phyloP scores from a whole-genome alignment of 805 yeast genomes.

The Wickerhamiella occidentalis region DNA sequence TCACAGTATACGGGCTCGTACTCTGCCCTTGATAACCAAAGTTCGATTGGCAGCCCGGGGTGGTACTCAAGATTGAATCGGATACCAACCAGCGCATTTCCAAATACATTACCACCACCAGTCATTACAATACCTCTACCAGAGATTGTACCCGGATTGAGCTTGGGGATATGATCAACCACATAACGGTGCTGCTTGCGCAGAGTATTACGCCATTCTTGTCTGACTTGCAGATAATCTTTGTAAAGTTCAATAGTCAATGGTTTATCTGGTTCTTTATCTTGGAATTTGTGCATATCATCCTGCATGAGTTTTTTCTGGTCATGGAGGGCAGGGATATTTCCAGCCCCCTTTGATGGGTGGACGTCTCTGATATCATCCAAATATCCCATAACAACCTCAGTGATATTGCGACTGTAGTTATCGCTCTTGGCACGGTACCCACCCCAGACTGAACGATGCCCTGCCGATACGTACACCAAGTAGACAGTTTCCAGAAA shows the following conservation, averaged over 20 bases:
- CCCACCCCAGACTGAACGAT: background rate
- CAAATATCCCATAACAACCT: background rate
- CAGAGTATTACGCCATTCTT: background rate
- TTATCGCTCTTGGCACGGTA: background rate
- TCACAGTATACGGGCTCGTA: conserved; percentile 64
- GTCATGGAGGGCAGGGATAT: conserved; percentile 1
- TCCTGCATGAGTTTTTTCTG: background rate
- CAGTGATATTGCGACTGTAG: background rate
- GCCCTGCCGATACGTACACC: background rate
- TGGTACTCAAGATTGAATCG: conserved; percentile 55
- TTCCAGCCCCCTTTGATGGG: conserved; percentile 1
- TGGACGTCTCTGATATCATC: conserved; percentile 2
- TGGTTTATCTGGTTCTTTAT: background rate
- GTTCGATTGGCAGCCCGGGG: conserved; percentile 62
- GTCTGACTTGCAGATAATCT: conserved; percentile 1
- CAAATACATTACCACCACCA: conserved; percentile 70
- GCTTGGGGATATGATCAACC: conserved; percentile 2
- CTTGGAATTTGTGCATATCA: conserved; percentile 6
- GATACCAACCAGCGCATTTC: conserved; percentile 55
- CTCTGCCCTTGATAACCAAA: conserved; percentile 62
- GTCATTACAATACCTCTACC: conserved; percentile 54
- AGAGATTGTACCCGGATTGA: background rate
- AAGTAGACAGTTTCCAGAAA: background rate
- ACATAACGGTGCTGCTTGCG: conserved; percentile 5
- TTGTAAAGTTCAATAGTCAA: conserved; percentile 1